These are phyloP conservation scores for Talaromyces sp. DNA, from an alignment of 2,329 filamentous ascomycete species.

Conservation along the genomic window DNA sequence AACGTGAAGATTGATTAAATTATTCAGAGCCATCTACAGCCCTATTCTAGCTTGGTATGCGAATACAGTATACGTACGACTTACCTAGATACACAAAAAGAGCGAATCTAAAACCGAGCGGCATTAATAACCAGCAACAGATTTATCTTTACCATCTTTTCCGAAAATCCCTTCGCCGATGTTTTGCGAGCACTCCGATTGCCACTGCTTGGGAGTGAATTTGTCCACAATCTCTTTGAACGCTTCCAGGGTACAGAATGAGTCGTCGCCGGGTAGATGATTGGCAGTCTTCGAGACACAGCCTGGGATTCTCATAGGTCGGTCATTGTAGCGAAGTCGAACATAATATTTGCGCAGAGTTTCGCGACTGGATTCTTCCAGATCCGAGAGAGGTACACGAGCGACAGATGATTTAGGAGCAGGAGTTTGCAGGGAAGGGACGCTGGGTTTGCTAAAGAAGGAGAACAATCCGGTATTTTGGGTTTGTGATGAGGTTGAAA, in stretches of 20 bases:
- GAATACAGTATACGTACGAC: background rate
- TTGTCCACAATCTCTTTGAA: constrained; percentile 93
- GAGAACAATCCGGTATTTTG: constrained; percentile 33
- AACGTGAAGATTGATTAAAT: background rate
- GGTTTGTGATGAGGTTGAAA: constrained; percentile 22
- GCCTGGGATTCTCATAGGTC: constrained; percentile 74
- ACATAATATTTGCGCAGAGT: constrained; percentile 70
- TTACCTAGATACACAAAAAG: background rate
- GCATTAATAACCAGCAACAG: constrained; percentile 37
- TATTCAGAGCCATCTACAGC: background rate
- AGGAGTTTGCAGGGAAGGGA: constrained; percentile 5
- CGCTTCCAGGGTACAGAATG: constrained; percentile 84
- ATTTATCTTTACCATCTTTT: constrained; percentile 35
- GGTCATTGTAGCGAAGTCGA: constrained; percentile 86
- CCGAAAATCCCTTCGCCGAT: constrained; percentile 55
- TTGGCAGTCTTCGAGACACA: constrained; percentile 69
- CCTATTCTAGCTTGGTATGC: background rate
- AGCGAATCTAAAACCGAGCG: background rate
- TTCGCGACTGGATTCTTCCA: constrained; percentile 29
- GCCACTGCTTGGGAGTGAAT: constrained; percentile 81
- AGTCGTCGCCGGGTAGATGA: constrained; percentile 80
- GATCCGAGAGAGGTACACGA: constrained; percentile 32
- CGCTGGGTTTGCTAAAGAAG: constrained; percentile 26
- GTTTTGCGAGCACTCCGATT: constrained; percentile 57
- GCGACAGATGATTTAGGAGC: constrained; percentile 32